Evolutionary conservation across 116 monocot genomes (phyloP).

Genomic region (Dioscorea cayenensis): DNA sequence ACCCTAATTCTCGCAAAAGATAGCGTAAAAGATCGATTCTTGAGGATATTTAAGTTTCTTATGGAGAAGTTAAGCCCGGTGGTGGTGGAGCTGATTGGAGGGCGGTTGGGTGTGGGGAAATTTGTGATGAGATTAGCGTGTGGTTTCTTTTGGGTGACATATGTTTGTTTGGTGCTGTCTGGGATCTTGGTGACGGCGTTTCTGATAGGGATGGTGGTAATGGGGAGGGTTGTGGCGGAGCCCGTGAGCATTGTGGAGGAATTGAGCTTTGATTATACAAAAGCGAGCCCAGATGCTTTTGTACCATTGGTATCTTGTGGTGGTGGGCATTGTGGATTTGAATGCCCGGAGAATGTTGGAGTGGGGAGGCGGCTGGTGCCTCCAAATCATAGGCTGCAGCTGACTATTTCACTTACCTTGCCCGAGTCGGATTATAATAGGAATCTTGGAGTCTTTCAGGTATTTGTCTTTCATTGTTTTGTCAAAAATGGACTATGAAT

Average conservation of each 20-base stretch:
- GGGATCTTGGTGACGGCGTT: constrained; percentile 49
- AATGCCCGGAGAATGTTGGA: constrained; percentile 5
- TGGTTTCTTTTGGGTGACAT: constrained; percentile 53
- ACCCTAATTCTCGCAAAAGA: constrained; percentile 18
- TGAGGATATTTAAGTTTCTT: constrained; percentile 7
- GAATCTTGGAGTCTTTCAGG: constrained; percentile 93
- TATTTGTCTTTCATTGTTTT: constrained; percentile 13
- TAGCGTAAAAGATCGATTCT: constrained; percentile 14
- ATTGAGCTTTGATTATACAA: constrained; percentile 87
- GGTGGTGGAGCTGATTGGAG: constrained; percentile 11
- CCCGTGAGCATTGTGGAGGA: constrained; percentile 43
- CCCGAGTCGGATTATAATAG: constrained; percentile 89
- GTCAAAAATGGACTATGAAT: not conserved
- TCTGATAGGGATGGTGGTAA: constrained; percentile 36
- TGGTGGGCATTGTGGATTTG: constrained; percentile 5
- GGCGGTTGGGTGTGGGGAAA: constrained; percentile 14
- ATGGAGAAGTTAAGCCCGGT: constrained; percentile 4
- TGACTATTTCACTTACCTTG: constrained; percentile 58
- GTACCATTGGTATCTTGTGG: constrained; percentile 36
- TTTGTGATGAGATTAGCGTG: constrained; percentile 32
- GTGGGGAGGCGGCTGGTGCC: constrained; percentile 22
- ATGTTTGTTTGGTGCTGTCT: constrained; percentile 38
- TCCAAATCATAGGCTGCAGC: constrained; percentile 41
- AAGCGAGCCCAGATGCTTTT: constrained; percentile 59
- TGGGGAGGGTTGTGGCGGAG: constrained; percentile 46